A percentile compares a stretch with the other conserved stretches of the same genome.
These are phyloP conservation scores for Pestalotiopsis sp. DNA, from an alignment of 2,329 filamentous ascomycete species.

Conservation along the genomic window DNA sequence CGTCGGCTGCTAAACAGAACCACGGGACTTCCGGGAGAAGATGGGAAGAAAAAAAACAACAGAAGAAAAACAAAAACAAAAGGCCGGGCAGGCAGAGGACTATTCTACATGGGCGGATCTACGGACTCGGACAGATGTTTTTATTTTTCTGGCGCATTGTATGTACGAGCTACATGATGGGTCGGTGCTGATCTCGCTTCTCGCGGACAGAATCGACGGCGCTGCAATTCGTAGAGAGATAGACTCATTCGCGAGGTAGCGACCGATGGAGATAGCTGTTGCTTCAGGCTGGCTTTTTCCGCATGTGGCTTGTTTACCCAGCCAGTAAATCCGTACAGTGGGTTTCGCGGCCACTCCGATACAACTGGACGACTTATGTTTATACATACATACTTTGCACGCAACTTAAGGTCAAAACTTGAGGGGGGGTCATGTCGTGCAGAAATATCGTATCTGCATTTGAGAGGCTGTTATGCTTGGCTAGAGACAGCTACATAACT, in stretches of 20 bases:
- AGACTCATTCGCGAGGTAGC: not conserved
- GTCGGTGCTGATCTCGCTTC: not conserved
- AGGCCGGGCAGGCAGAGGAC: not conserved
- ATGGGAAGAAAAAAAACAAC: not conserved
- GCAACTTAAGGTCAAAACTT: not conserved
- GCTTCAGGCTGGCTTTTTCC: not conserved
- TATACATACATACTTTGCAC: not conserved
- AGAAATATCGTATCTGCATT: not conserved
- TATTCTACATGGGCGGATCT: not conserved
- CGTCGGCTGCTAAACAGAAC: not conserved
- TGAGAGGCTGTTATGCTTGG: not conserved
- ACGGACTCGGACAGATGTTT: not conserved
- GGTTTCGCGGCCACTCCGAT: not conserved
- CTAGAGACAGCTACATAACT: not conserved
- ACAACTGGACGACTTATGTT: not conserved
- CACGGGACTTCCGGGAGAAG: not conserved
- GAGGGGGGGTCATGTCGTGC: not conserved
- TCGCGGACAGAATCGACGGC: not conserved
- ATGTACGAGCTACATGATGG: not conserved
- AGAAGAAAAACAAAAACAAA: not conserved
- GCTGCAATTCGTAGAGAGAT: not conserved
- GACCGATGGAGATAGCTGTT: not conserved
- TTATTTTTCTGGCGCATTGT: not conserved
- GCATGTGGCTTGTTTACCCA: not conserved
- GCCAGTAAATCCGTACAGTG: not conserved